Percentiles rank a stretch among this genome's conserved stretches.
Evolutionary conservation across 2,329 filamentous ascomycete species (phyloP).

Genomic region (Atkinsonella texensis): DNA sequence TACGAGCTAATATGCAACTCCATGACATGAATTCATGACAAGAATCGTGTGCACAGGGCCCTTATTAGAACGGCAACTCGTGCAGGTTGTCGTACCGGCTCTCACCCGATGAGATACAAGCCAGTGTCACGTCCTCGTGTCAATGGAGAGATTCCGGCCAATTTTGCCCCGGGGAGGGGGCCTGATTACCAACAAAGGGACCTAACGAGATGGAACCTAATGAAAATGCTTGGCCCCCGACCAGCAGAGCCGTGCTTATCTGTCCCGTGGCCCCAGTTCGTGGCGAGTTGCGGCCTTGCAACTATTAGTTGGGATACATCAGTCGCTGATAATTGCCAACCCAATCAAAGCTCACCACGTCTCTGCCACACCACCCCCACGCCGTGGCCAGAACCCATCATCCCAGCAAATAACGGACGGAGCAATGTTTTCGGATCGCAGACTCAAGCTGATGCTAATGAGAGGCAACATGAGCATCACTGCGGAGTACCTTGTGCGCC

Average conservation of each 20-base stretch:
- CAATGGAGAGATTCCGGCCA: not conserved
- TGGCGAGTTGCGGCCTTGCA: conserved; percentile 1
- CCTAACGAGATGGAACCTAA: not conserved
- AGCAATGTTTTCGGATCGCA: conserved; percentile 5
- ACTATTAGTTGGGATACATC: not conserved
- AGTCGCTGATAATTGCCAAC: conserved; percentile 9
- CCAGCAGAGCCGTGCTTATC: conserved; percentile 5
- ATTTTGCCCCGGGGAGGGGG: not conserved
- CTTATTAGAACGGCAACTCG: too few relatives aligned
- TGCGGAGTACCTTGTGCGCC: not conserved
- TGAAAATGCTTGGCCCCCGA: not conserved
- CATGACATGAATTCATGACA: not conserved
- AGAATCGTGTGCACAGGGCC: too few relatives aligned
- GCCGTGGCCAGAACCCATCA: conserved; percentile 14
- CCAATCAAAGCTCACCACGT: conserved; percentile 25
- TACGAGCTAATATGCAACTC: not conserved
- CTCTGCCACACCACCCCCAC: conserved; percentile 19
- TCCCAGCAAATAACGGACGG: not conserved
- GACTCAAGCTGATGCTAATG: conserved; percentile 1
- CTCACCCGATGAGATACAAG: not conserved
- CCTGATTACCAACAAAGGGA: too few relatives aligned
- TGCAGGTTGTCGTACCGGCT: too few relatives aligned
- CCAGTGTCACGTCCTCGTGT: not conserved
- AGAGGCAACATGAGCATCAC: not conserved
- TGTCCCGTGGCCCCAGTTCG: conserved; percentile 1